phyloP scores from a whole-genome alignment of 345 rosid genomes.

The Camelina neglecta region DNA sequence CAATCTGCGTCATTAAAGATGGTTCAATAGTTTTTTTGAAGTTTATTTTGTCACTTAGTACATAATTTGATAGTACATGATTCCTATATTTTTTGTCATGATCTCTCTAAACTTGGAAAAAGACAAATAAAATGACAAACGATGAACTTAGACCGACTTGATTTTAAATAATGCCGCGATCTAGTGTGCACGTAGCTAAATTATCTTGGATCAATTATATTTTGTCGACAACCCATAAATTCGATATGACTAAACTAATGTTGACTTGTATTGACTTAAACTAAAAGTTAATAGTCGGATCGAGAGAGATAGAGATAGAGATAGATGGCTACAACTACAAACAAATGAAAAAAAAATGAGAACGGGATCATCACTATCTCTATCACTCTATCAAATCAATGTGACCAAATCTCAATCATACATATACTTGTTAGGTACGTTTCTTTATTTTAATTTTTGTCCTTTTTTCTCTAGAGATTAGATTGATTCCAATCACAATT shows the following conservation, averaged over 20 bases:
- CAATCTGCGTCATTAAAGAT: neutral
- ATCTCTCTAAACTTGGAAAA: constrained; percentile 8
- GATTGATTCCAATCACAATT: constrained; percentile 28
- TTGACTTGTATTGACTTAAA: constrained; percentile 37
- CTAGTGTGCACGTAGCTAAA: constrained; percentile 24
- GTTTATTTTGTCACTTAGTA: neutral
- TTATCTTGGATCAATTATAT: constrained; percentile 5
- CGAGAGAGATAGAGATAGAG: constrained; percentile 17
- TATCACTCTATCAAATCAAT: constrained; percentile 41
- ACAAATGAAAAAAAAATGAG: constrained; percentile 14
- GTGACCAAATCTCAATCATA: constrained; percentile 40
- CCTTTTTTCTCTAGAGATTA: constrained; percentile 1
- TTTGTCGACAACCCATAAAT: constrained; percentile 35
- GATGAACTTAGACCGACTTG: constrained; percentile 2
- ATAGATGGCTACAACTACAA: constrained; percentile 19
- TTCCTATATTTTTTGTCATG: neutral
- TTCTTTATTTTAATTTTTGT: constrained; percentile 7
- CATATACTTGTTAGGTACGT: constrained; percentile 32
- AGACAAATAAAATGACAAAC: constrained; percentile 19
- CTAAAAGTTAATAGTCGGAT: constrained; percentile 28
- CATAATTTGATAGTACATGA: neutral
- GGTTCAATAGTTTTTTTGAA: neutral
- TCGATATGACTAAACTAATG: constrained; percentile 36
- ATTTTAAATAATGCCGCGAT: constrained; percentile 16
- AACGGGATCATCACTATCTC: constrained; percentile 40